Evolutionary conservation across 768 basidiomycete species (phyloP).

Genomic region (Dentipellis fragilis): DNA sequence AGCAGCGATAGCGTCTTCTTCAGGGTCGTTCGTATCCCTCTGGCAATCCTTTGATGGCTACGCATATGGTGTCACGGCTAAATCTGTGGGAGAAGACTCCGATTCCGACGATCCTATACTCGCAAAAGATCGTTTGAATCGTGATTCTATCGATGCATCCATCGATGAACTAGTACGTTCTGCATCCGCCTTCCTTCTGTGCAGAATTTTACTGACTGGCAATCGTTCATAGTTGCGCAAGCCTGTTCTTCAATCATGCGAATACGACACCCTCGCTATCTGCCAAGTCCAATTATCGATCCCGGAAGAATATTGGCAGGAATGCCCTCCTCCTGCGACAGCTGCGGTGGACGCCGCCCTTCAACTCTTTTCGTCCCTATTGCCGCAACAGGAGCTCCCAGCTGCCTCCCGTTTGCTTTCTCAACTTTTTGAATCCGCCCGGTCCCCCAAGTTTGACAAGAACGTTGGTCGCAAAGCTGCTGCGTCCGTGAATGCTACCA

Average conservation of each 20-base stretch:
- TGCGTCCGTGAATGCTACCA: conserved; percentile 67
- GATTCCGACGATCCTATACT: conserved; percentile 18
- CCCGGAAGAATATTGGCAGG: conserved; percentile 37
- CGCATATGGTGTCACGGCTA: conserved; percentile 77
- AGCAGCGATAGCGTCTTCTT: conserved; percentile 81
- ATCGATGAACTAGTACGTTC: conserved; percentile 62
- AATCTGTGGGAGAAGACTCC: too few relatives aligned
- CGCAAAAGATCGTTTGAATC: conserved; percentile 46
- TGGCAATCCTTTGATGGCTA: conserved; percentile 88
- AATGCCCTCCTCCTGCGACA: conserved; percentile 68
- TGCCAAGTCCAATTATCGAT: conserved; percentile 37
- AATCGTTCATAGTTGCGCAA: conserved; percentile 44
- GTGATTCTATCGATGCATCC: conserved; percentile 71
- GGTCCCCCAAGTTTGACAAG: conserved; percentile 74
- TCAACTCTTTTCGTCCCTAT: conserved; percentile 71
- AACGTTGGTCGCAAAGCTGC: conserved; percentile 84
- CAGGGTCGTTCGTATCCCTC: conserved; percentile 73
- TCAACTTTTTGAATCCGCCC: conserved; percentile 52
- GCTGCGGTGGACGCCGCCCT: conserved; percentile 84
- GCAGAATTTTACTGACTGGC: conserved; percentile 1
- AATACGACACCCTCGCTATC: conserved; percentile 74
- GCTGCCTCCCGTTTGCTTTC: conserved; percentile 44
- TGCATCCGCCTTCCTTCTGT: neutral
- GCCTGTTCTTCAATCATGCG: conserved; percentile 75
- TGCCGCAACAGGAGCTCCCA: conserved; percentile 66